Base-by-base conservation (phyloP, 2,329 filamentous ascomycete species). In the Diaporthe vexans region DNA sequence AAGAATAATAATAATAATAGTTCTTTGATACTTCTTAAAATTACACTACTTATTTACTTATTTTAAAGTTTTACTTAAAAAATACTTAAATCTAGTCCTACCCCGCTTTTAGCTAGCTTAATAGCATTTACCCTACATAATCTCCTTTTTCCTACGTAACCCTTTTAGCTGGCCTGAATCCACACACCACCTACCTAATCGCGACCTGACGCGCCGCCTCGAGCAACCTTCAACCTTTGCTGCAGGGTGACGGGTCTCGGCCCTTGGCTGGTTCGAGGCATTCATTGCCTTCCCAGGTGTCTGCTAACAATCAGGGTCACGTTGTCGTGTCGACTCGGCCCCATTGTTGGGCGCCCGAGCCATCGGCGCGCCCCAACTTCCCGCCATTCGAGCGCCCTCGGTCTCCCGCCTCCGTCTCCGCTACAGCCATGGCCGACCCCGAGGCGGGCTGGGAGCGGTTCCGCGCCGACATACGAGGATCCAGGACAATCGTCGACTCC, bases 401-500 rank as follows among this genome's bases (percentile, higher is more conserved):
- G 17, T 9, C 37, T 1, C 7, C 26, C 11, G 15, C 11, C 4
- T 11, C 21, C 7, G 21, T 15, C 19, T 10, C 24, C 9, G 19
- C 17, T 19, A 57, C n/a, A 7, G 24, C 11, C 1, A 74, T 65
- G 72, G 57, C 58, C 33, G 35, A 17, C 8, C 19, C 37, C 9
- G 54, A 74, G 15, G 26, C 51, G 1, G 21, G 65, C 56, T 72
- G 70, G 72, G 72, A 76, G 19, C 76, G 54, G 24, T 70, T 51
- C 43, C 24, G 61, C 15, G 26, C 46, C 2, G 74, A 76, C 57
- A 51, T 76, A 9, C 68, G 61, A 51, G 56, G 52, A 8, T 65
- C 69, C 1, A 74, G 24, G 24, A 58, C 58, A 26, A 4, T n/a
- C 7, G 69, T 70, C 26, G 37, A 58, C 15, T 15, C 17, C 24